Evolutionary conservation across 2,329 filamentous ascomycete genomes (phyloP).

Genomic region (Alternaria longipes): DNA sequence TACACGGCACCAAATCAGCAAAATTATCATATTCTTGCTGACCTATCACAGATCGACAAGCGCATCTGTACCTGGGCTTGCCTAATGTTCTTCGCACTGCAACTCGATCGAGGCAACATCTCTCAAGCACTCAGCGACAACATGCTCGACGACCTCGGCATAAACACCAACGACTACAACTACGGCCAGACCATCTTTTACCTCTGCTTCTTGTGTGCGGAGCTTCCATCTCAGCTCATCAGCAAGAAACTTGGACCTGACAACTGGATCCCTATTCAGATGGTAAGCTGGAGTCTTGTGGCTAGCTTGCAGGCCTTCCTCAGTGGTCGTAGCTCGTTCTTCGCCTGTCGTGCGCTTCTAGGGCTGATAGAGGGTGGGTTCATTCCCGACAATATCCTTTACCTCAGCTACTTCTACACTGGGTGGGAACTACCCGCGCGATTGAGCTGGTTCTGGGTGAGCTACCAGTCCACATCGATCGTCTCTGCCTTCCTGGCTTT

Average conservation of each 20-base stretch:
- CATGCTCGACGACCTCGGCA: conserved; percentile 41
- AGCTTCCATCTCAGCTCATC: conserved; percentile 58
- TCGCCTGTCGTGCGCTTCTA: conserved; percentile 54
- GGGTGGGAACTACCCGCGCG: conserved; percentile 73
- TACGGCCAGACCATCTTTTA: conserved; percentile 70
- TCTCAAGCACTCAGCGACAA: conserved; percentile 50
- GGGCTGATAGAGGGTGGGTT: conserved; percentile 62
- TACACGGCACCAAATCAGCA: conserved; percentile 32
- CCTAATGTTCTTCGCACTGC: conserved; percentile 64
- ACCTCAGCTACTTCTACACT: conserved; percentile 80
- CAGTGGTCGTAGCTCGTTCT: conserved; percentile 56
- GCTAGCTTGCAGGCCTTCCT: conserved; percentile 76
- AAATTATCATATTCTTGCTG: background rate
- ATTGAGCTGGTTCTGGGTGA: conserved; percentile 75
- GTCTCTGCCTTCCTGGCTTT: conserved; percentile 66
- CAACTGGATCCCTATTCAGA: conserved; percentile 54
- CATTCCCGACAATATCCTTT: conserved; percentile 71
- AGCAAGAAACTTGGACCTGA: conserved; percentile 59
- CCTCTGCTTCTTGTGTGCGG: conserved; percentile 74
- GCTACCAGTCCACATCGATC: conserved; percentile 67
- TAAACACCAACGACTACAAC: conserved; percentile 53
- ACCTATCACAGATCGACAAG: conserved; percentile 56
- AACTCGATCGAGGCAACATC: conserved; percentile 61
- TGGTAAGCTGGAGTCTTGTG: conserved; percentile 58
- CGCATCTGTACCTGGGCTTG: conserved; percentile 63